A percentile compares a stretch with the other conserved stretches of the same genome.
These are phyloP conservation scores for Ogataea philodendri DNA, from an alignment of 805 yeast genomes.

Conservation along the genomic window DNA sequence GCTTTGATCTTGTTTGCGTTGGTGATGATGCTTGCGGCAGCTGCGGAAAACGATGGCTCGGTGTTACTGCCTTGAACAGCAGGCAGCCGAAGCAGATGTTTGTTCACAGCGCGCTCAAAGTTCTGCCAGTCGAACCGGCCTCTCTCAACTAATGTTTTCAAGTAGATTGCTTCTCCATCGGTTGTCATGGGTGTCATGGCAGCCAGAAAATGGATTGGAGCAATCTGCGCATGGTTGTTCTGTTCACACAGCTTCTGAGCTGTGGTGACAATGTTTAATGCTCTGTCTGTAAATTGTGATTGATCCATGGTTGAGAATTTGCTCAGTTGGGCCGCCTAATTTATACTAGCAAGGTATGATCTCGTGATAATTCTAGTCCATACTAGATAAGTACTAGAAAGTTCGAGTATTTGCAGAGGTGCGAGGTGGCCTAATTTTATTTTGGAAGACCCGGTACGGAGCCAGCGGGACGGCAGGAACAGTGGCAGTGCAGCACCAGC, in stretches of 20 bases:
- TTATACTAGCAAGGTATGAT: no score
- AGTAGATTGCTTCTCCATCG: slow-evolving; percentile 56
- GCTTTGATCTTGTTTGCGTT: slow-evolving; percentile 75
- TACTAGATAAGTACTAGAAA: no score
- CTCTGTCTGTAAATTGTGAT: slow-evolving; percentile 90
- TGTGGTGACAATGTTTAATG: slow-evolving; percentile 72
- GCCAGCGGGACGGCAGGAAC: no score
- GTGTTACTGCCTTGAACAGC: slow-evolving; percentile 87
- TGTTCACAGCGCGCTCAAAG: slow-evolving; percentile 78
- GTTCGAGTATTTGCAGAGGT: no score
- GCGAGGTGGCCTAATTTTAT: no score
- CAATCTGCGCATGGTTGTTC: slow-evolving; percentile 76
- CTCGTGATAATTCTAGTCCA: no score
- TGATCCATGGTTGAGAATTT: slow-evolving; percentile 46
- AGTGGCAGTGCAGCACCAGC: no score
- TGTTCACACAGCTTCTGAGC: slow-evolving; percentile 84
- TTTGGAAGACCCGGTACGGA: no score
- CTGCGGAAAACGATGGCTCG: slow-evolving; percentile 70
- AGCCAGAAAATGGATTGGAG: slow-evolving; percentile 88
- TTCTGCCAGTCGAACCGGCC: slow-evolving; percentile 85
- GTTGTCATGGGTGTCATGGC: slow-evolving; percentile 76
- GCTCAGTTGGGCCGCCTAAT: neutral
- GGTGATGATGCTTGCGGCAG: slow-evolving; percentile 72
- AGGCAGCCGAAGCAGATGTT: slow-evolving; percentile 78
- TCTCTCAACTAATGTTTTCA: slow-evolving; percentile 79